phyloP scores from a whole-genome alignment of 2,329 filamentous ascomycete genomes.

The Phaeosphaeria sp. region DNA sequence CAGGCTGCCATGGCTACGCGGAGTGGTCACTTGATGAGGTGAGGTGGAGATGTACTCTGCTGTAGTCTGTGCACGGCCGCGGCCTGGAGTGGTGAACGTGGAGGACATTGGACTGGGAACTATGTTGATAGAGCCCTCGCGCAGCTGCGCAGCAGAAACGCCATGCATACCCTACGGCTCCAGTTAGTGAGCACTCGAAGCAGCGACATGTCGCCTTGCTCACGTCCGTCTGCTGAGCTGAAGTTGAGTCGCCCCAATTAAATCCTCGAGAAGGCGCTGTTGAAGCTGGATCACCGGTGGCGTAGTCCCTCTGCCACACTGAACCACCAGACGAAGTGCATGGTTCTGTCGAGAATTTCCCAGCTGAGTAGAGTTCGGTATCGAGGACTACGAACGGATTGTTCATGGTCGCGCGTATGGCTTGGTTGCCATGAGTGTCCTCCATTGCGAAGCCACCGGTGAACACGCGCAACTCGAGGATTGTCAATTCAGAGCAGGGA shows the following conservation, averaged over 20 bases:
- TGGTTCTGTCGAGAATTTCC: slow-evolving; percentile 16
- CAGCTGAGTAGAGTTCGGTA: slow-evolving; percentile 11
- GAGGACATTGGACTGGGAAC: background rate
- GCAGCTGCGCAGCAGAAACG: slow-evolving; percentile 11
- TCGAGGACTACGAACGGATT: slow-evolving; percentile 11
- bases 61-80: background rate
- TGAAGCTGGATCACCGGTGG: background rate
- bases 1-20: slow-evolving; percentile 1
- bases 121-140: background rate
- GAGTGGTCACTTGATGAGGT: slow-evolving; percentile 5
- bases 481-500: slow-evolving; percentile 9
- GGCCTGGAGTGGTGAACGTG: slow-evolving; percentile 1
- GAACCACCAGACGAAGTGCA: slow-evolving; percentile 17
- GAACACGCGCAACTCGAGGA: slow-evolving; percentile 11
- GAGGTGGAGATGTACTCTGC: slow-evolving; percentile 5
- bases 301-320: slow-evolving; percentile 7
- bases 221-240: slow-evolving; percentile 13
- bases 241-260: background rate
- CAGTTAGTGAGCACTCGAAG: background rate
- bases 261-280: slow-evolving; percentile 7
- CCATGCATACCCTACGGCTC: background rate
- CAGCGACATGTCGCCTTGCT: slow-evolving; percentile 2
- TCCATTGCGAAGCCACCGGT: slow-evolving; percentile 1
- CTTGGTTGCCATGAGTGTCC: background rate
- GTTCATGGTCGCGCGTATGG: slow-evolving; percentile 5